Base-by-base conservation (phyloP, 257 asterid genomes). In the Plantago major region DNA sequence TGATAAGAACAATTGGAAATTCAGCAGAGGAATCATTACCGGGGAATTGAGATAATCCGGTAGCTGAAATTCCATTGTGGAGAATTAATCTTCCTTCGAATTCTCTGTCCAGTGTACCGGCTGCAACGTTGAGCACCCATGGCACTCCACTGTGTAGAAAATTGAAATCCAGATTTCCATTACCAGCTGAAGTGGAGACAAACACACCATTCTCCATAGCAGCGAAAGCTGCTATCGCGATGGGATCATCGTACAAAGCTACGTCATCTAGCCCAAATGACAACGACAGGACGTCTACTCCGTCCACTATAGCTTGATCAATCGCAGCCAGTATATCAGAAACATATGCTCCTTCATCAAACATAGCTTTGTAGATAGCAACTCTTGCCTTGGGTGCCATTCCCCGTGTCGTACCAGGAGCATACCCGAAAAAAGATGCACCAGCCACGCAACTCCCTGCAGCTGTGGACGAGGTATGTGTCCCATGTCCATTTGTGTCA, bases 111-210 rank as follows among this genome's bases (percentile, higher is more conserved):
- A 76, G 44, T 0, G 83, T 76, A 1, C 88, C 81, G 14, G 81
- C 88, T 28, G 81, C 85, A 10, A 79, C 85, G 17, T 79, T 79
- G 46, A 79, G 78, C 38, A 79, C 78, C 88, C 88, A 76, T 10
- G 88, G 83, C 3, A 46, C 76, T 8, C 81, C 88, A 63, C 79
- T 76, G 38, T 74, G 83, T 49, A 82, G 38, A 30, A 5, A 2
- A 11, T 76, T 63, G 38, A n/a, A 8, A 14, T 1, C 28, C 0
- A 83, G 83, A 47, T 85, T 83, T 26, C 55, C 78, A 54, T 82
- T 79, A 55, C 85, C 83, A 1, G 83, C 74, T 5, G 88, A 82
- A 0, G 85, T 72, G 7, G 88, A 76, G 15, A 82, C 85, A 42
- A 82, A 74, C 17, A 79, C 74, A 0, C 80, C 77, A 49, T 82